These are phyloP conservation scores for Pulveroboletus frians DNA, from an alignment of 768 basidiomycete species.

Conservation along the genomic window DNA sequence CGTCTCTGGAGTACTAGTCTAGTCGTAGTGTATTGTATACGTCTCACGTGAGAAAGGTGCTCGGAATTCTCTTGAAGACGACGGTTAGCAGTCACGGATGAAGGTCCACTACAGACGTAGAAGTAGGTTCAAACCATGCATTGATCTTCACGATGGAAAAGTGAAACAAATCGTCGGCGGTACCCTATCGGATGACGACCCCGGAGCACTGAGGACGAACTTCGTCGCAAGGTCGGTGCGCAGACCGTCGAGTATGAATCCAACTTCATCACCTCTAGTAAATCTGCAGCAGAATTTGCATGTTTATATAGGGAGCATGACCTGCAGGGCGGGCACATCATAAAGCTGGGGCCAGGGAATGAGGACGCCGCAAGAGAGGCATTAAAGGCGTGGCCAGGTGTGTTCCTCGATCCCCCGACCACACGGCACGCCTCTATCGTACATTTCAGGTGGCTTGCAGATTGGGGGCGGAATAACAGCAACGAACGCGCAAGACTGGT, in stretches of 20 bases:
- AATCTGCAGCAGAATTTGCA: slow-evolving; percentile 77
- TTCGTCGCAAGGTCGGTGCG: slow-evolving; percentile 73
- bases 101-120: slow-evolving; percentile 23
- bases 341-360: slow-evolving; percentile 90
- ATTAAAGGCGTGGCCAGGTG: slow-evolving; percentile 78
- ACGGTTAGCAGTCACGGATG: not conserved
- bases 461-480: slow-evolving; percentile 90
- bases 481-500: slow-evolving; percentile 77
- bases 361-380: slow-evolving; percentile 86
- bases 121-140: slow-evolving; percentile 83
- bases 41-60: slow-evolving; percentile 1
- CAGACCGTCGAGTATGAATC: not conserved
- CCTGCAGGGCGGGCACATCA: slow-evolving; percentile 88
- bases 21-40: slow-evolving; percentile 3
- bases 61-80: not conserved
- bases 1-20: slow-evolving; percentile 65
- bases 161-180: slow-evolving; percentile 99
- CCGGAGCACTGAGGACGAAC: slow-evolving; percentile 71
- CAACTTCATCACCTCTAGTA: slow-evolving; percentile 39
- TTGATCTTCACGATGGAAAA: slow-evolving; percentile 91
- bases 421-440: slow-evolving; percentile 2
- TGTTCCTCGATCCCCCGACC: not conserved
- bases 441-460: slow-evolving; percentile 64
- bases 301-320: slow-evolving; percentile 63
- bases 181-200: slow-evolving; percentile 68